Percentiles rank a stretch among this genome's conserved stretches.
Evolutionary conservation across 73 alveolate species (phyloP).

Genomic region (Tetrahymena thermophila): DNA sequence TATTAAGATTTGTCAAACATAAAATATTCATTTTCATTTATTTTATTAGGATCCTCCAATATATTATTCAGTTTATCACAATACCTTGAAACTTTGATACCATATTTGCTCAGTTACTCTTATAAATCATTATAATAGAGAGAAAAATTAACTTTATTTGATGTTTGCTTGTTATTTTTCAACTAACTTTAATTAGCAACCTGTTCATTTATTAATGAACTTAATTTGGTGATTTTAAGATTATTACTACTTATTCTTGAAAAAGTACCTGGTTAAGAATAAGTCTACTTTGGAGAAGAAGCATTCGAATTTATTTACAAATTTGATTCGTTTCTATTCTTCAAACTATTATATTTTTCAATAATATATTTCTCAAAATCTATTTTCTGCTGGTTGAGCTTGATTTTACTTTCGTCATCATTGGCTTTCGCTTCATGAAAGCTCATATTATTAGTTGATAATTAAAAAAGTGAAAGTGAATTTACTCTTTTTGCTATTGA

Average conservation of each 20-base stretch:
- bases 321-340: neutral
- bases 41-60: neutral
- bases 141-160: neutral
- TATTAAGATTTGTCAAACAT: neutral
- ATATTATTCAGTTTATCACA: neutral
- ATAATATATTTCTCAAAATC: neutral
- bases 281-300: neutral
- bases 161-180: neutral
- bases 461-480: too few relatives aligned
- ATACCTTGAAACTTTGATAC: neutral
- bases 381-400: neutral
- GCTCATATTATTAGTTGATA: neutral
- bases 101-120: neutral
- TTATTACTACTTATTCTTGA: neutral
- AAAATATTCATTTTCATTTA: neutral
- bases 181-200: neutral
- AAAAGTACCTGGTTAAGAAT: neutral
- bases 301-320: too few relatives aligned
- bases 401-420: neutral
- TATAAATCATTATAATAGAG: neutral
- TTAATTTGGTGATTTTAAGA: neutral
- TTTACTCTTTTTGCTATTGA: too few relatives aligned
- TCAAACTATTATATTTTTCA: neutral
- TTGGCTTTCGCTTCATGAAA: too few relatives aligned
- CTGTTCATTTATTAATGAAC: neutral